phyloP scores from a whole-genome alignment of 805 yeast species.

The Saturnispora gosingensis region DNA sequence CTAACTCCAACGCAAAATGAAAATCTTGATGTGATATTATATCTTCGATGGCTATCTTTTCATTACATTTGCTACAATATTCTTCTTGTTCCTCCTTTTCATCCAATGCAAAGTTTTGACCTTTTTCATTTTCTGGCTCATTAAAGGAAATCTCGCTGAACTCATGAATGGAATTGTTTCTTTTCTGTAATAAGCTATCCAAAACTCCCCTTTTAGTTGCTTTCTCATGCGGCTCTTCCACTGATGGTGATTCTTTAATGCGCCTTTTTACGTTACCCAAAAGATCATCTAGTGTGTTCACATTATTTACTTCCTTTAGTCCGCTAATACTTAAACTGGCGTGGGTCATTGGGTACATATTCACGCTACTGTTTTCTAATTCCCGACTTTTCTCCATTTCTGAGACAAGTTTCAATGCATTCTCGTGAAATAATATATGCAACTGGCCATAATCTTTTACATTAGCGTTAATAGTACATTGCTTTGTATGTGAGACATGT shows the following conservation, averaged over 20 bases:
- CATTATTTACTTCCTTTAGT: constrained; percentile 29
- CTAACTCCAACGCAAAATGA: constrained; percentile 22
- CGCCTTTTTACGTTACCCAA: not conserved
- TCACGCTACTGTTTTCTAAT: constrained; percentile 7
- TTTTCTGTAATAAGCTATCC: not conserved
- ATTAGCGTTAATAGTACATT: constrained; percentile 30
- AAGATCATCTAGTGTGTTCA: constrained; percentile 22
- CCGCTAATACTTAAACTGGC: constrained; percentile 45
- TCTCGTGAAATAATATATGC: constrained; percentile 19
- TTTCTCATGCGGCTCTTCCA: not conserved
- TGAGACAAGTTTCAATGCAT: constrained; percentile 16
- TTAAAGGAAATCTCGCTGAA: not conserved
- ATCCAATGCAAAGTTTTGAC: not conserved
- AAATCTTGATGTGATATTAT: constrained; percentile 22
- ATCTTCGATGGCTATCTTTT: constrained; percentile 2
- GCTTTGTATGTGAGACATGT: constrained; percentile 29
- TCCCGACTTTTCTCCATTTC: constrained; percentile 23
- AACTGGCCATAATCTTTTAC: constrained; percentile 31
- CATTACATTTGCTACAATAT: constrained; percentile 15
- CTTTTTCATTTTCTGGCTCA: not conserved
- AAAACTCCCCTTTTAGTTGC: not conserved
- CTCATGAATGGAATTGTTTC: not conserved
- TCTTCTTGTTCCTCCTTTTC: not conserved
- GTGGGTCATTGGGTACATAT: constrained; percentile 40
- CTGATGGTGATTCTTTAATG: not conserved